Evolutionary conservation across 352 stramenopile genomes (phyloP), one percentile per base, ranked within the genome.

Genomic region (Pythium apleroticum): DNA sequence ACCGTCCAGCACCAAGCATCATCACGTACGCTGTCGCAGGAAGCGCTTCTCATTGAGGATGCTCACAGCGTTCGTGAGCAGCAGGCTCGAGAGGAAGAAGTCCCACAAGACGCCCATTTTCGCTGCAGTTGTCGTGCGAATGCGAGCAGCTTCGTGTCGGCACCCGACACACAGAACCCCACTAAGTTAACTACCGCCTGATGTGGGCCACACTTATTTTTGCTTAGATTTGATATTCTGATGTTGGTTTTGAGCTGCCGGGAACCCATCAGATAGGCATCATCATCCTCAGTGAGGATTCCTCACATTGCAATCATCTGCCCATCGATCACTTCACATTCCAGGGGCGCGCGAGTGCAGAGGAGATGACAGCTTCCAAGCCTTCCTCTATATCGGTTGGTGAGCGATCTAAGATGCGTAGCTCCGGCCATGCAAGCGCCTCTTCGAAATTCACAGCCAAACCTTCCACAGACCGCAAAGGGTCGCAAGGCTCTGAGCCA

Each of bases 21-120:
- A 20, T 20, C 15, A 86, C 80, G 63, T 82, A 94, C 87, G 88
- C 55, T 80, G 77, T 48, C 86, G 83, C 53, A 96, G 75, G 69
- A 96, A 96, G 52, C 88, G 81, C 78, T 93, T 93, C 63, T 96
- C 88, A 60, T 96, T 83, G 54, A 96, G 75, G 60, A 96, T 93
- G 64, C 86, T 91, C 57, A 96, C 79, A 31, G 84, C 84, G 70
- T 96, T 96, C 8, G 86, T 90, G 54, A 93, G 84, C 72, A 96
- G 59, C 57, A 96, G 69, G 43, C 86, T 95, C 70, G 88, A 87
- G 33, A 94, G 82, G 69, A 96, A 81, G 67, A 96, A 91, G 72
- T 95, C 91, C 88, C 88, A 96, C 58, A 96, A 72, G 52, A 92
- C 84, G 53, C 86, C 82, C 87, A 96, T 96, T 52, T 27, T 64